A percentile compares a stretch with the other conserved stretches of the same genome.
These are phyloP conservation scores for Sisymbrium altissimum DNA, from an alignment of 345 rosid genomes.

Conservation along the genomic window DNA sequence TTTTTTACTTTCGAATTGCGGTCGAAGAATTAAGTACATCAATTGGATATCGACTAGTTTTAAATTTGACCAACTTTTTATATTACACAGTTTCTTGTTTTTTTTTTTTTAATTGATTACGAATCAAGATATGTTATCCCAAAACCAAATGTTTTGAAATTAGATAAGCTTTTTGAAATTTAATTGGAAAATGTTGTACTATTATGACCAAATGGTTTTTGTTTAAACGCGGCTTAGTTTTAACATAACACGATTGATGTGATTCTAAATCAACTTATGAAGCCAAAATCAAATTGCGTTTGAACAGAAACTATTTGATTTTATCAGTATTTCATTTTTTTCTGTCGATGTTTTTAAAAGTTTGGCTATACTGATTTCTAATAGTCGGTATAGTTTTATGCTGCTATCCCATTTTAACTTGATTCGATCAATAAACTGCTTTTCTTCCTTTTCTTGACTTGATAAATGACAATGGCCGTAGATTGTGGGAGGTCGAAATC, in stretches of 20 bases:
- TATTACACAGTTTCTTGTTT: background rate
- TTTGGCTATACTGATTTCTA: background rate
- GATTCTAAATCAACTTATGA: too few relatives aligned
- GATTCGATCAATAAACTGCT: background rate
- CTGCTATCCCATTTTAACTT: background rate
- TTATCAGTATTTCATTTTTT: too few relatives aligned
- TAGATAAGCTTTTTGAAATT: background rate
- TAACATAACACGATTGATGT: too few relatives aligned
- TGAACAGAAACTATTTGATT: too few relatives aligned
- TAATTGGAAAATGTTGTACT: background rate
- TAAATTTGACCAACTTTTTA: background rate
- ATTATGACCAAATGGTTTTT: background rate
- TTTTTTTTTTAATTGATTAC: background rate
- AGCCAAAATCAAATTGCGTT: too few relatives aligned
- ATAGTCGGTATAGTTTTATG: background rate
- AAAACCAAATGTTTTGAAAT: background rate
- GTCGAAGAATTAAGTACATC: background rate
- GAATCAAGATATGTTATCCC: background rate
- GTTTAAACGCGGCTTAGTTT: too few relatives aligned
- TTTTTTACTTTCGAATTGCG: background rate
- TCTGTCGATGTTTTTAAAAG: too few relatives aligned
- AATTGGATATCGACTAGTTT: background rate
- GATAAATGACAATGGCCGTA: conserved; percentile 21
- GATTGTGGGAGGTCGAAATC: conserved; percentile 19
- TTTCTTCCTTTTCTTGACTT: background rate